These are phyloP conservation scores for Apophysomyces sp. DNA, from an alignment of 371 early-diverging fungal genomes.

Conservation along the genomic window DNA sequence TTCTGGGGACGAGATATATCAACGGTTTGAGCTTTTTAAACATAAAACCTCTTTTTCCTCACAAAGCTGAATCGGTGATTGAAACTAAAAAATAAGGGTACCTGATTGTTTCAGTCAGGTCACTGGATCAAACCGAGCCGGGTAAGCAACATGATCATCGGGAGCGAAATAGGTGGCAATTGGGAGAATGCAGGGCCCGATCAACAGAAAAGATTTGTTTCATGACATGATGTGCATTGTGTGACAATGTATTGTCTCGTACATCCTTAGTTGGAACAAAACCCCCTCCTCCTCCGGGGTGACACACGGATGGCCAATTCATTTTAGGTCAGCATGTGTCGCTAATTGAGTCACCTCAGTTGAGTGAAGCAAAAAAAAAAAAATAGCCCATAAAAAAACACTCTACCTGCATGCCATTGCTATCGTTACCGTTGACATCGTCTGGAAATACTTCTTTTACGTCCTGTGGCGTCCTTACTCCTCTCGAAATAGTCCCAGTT, in stretches of 20 bases:
- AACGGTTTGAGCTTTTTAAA: conserved; percentile 4
- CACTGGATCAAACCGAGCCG: too few species aligned
- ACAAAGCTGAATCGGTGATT: too few species aligned
- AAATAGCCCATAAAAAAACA: not conserved
- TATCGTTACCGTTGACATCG: not conserved
- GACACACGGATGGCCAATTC: not conserved
- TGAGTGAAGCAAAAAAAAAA: not conserved
- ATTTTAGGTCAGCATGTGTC: not conserved
- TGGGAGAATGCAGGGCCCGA: too few species aligned
- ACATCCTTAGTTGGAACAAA: not conserved
- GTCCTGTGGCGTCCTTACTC: not conserved
- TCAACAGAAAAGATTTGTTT: not conserved
- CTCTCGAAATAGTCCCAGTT: not conserved
- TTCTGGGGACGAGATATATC: conserved; percentile 46
- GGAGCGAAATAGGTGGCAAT: too few species aligned
- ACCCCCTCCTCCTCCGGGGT: not conserved
- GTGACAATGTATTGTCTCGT: not conserved
- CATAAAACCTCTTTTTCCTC: too few species aligned
- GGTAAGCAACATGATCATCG: too few species aligned
- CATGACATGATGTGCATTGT: not conserved
- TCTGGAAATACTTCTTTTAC: not conserved
- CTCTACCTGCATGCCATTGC: not conserved
- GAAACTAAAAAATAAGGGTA: too few species aligned
- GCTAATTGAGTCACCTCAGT: not conserved
- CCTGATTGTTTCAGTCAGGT: too few species aligned